Percentiles rank a stretch among this genome's conserved stretches.
Conservation (phyloP, 768 basidiomycete species). For the Trametes cubensis region DNA sequence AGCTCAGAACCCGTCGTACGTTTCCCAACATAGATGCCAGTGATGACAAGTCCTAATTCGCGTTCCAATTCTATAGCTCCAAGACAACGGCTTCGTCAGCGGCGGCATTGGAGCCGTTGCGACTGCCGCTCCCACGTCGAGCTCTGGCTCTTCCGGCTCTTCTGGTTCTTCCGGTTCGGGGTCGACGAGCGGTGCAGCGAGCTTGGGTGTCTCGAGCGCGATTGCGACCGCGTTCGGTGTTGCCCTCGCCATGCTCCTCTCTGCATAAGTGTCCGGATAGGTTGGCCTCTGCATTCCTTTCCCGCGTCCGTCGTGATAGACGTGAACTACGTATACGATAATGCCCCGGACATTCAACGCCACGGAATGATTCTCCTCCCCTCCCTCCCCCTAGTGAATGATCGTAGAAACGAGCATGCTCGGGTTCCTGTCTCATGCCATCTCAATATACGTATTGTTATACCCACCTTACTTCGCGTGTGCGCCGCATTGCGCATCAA, state of each 20-base stretch:
- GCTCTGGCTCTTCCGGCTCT: neutral
- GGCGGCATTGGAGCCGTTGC: slow-evolving; percentile 48
- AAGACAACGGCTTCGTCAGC: slow-evolving; percentile 41
- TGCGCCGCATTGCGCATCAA: neutral
- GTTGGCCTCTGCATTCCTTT: neutral
- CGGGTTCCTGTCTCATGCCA: no score
- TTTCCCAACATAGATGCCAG: neutral
- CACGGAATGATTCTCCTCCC: no score
- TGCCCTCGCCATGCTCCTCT: slow-evolving; percentile 11
- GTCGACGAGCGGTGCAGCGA: slow-evolving; percentile 5
- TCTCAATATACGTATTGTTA: neutral
- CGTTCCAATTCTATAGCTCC: slow-evolving; percentile 36
- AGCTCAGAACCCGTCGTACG: slow-evolving; percentile 40
- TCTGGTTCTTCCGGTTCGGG: slow-evolving; percentile 8
- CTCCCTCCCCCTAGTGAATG: neutral
- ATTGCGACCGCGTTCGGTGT: slow-evolving; percentile 8
- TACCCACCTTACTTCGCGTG: neutral
- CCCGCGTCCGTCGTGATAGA: neutral
- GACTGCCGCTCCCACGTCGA: slow-evolving; percentile 32
- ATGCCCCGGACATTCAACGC: slow-evolving; percentile 5
- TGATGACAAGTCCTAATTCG: neutral
- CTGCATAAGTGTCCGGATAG: slow-evolving; percentile 6
- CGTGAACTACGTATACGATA: slow-evolving; percentile 4
- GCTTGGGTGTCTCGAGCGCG: slow-evolving; percentile 12
- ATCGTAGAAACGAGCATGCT: slow-evolving; percentile 10